Conservation (phyloP, 169 alveolate genomes). For the Plasmodium fragile region DNA sequence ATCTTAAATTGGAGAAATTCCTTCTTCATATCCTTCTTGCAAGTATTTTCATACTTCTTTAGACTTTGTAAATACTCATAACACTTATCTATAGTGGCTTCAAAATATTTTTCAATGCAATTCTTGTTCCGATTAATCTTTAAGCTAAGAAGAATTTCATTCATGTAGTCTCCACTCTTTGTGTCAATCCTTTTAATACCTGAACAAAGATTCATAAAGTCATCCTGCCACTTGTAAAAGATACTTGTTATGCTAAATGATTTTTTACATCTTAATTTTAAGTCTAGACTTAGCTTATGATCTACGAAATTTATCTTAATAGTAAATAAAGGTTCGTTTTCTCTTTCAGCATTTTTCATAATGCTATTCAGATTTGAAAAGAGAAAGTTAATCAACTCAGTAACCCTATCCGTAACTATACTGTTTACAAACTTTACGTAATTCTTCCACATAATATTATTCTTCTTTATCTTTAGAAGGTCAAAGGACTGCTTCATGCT, state of each 20-base stretch:
- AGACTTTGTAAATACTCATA: slow-evolving; percentile 26
- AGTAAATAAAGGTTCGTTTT: slow-evolving; percentile 46
- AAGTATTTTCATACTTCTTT: slow-evolving; percentile 42
- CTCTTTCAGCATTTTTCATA: slow-evolving; percentile 8
- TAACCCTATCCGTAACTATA: slow-evolving; percentile 84
- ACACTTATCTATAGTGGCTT: slow-evolving; percentile 36
- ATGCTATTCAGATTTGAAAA: slow-evolving; percentile 34
- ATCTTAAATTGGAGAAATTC: slow-evolving; percentile 39
- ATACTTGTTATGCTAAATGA: slow-evolving; percentile 25
- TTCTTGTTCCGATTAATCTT: slow-evolving; percentile 43
- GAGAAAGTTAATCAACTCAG: slow-evolving; percentile 17
- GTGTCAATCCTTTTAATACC: slow-evolving; percentile 69
- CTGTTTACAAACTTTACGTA: slow-evolving; percentile 91
- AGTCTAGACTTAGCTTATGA: slow-evolving; percentile 33
- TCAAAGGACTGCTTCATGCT: slow-evolving; percentile 91
- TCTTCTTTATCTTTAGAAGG: slow-evolving; percentile 89
- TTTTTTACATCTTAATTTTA: slow-evolving; percentile 48
- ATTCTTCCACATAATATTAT: slow-evolving; percentile 89
- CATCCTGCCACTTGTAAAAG: slow-evolving; percentile 64
- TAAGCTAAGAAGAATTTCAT: slow-evolving; percentile 42
- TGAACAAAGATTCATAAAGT: slow-evolving; percentile 55
- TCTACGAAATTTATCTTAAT: slow-evolving; percentile 45
- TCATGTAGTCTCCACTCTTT: slow-evolving; percentile 66
- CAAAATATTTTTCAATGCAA: slow-evolving; percentile 31
- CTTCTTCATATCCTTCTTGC: slow-evolving; percentile 50